Evolutionary conservation across 352 stramenopile genomes (phyloP).

Genomic region (Pythium pyrilobum): DNA sequence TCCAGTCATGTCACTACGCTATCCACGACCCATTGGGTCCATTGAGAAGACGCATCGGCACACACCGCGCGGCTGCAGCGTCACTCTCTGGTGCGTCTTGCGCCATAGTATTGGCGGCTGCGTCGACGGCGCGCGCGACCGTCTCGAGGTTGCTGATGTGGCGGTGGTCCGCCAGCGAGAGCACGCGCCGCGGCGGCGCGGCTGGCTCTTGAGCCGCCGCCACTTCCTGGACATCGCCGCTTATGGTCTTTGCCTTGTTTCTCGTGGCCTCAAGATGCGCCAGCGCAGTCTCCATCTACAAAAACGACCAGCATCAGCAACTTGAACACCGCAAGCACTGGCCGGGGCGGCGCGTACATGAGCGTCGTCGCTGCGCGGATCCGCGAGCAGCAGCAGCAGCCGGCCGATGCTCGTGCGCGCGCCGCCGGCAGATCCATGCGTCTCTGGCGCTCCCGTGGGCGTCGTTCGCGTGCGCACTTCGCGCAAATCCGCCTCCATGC

Average conservation of each 20-base stretch:
- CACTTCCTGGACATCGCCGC: neutral
- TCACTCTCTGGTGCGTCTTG: neutral
- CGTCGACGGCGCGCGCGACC: slow-evolving; percentile 13
- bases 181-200: neutral
- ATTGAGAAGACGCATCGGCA: too few species aligned
- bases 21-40: too few species aligned
- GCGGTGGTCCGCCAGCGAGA: slow-evolving; percentile 44
- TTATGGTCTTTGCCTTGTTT: neutral
- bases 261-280: neutral
- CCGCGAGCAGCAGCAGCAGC: slow-evolving; percentile 16
- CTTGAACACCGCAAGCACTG: neutral
- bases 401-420: slow-evolving; percentile 20
- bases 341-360: slow-evolving; percentile 1
- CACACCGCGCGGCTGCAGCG: neutral
- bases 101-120: neutral
- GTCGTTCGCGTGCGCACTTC: slow-evolving; percentile 9
- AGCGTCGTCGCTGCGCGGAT: slow-evolving; percentile 13
- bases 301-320: neutral
- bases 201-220: neutral
- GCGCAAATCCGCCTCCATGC: neutral
- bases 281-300: slow-evolving; percentile 14
- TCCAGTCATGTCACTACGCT: too few species aligned
- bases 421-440: neutral
- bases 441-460: neutral
- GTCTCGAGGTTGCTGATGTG: slow-evolving; percentile 45